Evolutionary conservation across 225 moss, liverwort and hornwort genomes (phyloP).

Genomic region (Lunularia cruciata): DNA sequence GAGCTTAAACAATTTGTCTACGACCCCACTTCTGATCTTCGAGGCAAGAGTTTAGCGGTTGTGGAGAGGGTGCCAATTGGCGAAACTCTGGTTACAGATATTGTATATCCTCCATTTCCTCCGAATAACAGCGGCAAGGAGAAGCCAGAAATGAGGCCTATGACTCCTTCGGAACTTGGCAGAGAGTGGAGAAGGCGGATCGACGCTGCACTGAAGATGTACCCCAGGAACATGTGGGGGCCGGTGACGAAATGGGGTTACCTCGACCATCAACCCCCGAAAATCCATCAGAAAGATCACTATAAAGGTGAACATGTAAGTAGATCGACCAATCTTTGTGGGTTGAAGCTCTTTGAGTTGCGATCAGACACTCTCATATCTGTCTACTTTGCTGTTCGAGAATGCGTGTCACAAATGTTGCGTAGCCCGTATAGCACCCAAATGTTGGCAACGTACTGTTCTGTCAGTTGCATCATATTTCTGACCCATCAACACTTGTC

Average conservation of each 20-base stretch:
- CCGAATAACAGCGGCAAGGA: conserved; percentile 28
- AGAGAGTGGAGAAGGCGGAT: conserved; percentile 33
- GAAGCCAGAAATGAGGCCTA: conserved; percentile 35
- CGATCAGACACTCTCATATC: no score
- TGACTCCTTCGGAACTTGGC: conserved; percentile 35
- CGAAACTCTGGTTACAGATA: conserved; percentile 34
- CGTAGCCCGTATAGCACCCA: no score
- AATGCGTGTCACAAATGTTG: no score
- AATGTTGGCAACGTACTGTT: no score
- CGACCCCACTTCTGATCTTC: conserved; percentile 13
- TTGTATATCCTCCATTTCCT: conserved; percentile 16
- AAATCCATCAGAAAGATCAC: conserved; percentile 30
- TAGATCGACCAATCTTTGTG: neutral
- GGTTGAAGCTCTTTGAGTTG: no score
- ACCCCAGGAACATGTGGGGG: conserved; percentile 47
- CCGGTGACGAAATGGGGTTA: conserved; percentile 45
- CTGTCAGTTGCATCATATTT: no score
- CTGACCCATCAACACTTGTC: no score
- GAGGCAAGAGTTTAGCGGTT: conserved; percentile 26
- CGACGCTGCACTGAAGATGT: conserved; percentile 39
- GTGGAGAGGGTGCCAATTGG: conserved; percentile 34
- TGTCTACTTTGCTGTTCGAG: no score
- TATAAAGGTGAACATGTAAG: conserved; percentile 34
- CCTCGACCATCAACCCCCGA: conserved; percentile 24
- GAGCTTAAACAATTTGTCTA: conserved; percentile 19